Conservation (phyloP, 768 basidiomycete species). For the Porpolomopsis calyptriformis region DNA sequence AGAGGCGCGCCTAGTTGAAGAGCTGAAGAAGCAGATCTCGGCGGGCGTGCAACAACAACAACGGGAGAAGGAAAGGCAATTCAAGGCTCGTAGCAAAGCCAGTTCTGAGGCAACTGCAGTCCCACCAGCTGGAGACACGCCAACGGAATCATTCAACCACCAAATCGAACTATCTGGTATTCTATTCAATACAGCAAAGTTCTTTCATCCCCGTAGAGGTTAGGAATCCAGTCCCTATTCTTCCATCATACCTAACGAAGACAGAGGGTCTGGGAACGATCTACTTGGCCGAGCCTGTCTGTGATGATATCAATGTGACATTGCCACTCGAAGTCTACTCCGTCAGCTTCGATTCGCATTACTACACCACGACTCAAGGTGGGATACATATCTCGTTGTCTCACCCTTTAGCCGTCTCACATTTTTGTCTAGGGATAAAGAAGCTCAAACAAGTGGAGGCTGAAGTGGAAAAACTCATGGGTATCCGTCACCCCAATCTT, state of each 20-base stretch:
- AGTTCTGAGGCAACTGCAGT: conserved; percentile 64
- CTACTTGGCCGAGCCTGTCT: conserved; percentile 67
- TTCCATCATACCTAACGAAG: neutral
- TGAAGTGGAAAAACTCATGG: conserved; percentile 51
- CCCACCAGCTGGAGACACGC: conserved; percentile 37
- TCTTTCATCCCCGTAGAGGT: conserved; percentile 68
- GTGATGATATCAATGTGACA: conserved; percentile 46
- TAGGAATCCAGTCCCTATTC: conserved; percentile 1
- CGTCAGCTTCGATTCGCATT: conserved; percentile 54
- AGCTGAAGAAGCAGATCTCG: conserved; percentile 55
- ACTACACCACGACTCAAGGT: conserved; percentile 63
- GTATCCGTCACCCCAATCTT: conserved; percentile 57
- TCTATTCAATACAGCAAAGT: conserved; percentile 51
- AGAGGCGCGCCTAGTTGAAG: conserved; percentile 42
- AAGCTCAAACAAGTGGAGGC: conserved; percentile 58
- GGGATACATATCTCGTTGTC: neutral
- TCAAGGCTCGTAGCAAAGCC: conserved; percentile 49
- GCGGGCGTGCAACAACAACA: conserved; percentile 54
- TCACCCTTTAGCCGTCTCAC: neutral
- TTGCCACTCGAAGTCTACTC: conserved; percentile 59
- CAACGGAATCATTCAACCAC: conserved; percentile 49
- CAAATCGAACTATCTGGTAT: conserved; percentile 52
- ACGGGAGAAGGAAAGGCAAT: conserved; percentile 40
- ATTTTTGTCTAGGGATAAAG: conserved; percentile 38
- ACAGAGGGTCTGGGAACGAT: conserved; percentile 54